Percentiles rank a stretch among this genome's conserved stretches.
Evolutionary conservation across 768 basidiomycete species (phyloP).

Genomic region (Suillus placidus): DNA sequence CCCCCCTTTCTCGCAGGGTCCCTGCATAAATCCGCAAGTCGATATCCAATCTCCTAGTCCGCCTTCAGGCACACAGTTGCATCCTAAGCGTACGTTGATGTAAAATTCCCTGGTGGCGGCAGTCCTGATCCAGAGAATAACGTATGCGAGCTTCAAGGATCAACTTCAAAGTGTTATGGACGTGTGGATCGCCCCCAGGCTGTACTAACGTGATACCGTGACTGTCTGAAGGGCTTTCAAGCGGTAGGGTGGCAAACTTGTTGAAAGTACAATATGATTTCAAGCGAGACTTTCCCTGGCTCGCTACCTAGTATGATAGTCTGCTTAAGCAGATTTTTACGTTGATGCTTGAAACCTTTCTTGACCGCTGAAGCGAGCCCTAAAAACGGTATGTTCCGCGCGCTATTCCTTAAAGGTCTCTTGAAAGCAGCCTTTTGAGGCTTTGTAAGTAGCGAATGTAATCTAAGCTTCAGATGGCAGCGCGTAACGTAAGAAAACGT

Average conservation of each 20-base stretch:
- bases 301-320: background rate
- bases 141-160: background rate
- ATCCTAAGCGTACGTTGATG: conserved; percentile 1
- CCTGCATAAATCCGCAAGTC: conserved; percentile 1
- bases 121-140: background rate
- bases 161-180: background rate
- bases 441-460: background rate
- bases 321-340: background rate
- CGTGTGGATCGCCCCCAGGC: background rate
- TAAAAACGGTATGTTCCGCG: background rate
- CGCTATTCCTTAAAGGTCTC: background rate
- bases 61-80: background rate
- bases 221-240: background rate
- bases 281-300: background rate
- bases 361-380: background rate
- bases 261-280: background rate
- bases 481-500: background rate
- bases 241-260: background rate
- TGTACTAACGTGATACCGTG: background rate
- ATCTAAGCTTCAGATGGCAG: conserved; percentile 8
- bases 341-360: background rate
- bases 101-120: background rate
- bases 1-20: background rate
- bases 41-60: background rate
- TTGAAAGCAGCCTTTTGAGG: background rate